phyloP scores from a whole-genome alignment of 208 protist genomes.

The Leishmania tropica region DNA sequence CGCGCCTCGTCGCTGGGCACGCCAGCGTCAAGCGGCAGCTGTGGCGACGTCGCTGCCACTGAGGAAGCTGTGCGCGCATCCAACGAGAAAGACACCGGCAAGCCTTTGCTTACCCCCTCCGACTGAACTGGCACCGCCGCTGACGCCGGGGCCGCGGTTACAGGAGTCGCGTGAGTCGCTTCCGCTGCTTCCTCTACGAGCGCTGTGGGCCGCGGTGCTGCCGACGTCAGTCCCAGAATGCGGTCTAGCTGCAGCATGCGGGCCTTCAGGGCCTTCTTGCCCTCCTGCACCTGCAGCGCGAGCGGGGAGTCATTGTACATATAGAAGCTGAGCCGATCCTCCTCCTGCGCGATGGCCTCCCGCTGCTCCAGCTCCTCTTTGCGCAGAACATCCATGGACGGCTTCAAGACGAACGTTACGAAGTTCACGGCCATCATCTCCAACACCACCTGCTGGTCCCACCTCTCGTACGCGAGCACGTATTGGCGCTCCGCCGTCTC shows the following conservation, averaged over 20 bases:
- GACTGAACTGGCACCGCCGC: not conserved
- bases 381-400: conserved; percentile 66
- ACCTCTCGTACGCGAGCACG: conserved; percentile 53
- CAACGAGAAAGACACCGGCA: not conserved
- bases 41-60: not conserved
- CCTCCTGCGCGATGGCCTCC: conserved; percentile 39
- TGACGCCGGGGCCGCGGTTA: not conserved
- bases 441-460: conserved; percentile 55
- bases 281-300: conserved; percentile 32
- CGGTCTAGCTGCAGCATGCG: conserved; percentile 49
- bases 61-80: not conserved
- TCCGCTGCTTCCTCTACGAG: not conserved
- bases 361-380: conserved; percentile 43
- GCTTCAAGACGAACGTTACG: conserved; percentile 76
- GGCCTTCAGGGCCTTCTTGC: conserved; percentile 38
- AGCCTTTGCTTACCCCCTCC: not conserved
- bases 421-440: conserved; percentile 85
- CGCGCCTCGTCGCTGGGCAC: conserved; percentile 39
- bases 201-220: not conserved
- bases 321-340: conserved; percentile 61
- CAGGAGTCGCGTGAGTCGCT: not conserved
- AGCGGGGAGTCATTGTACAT: conserved; percentile 51
- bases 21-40: not conserved
- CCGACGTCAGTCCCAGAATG: conserved; percentile 8
- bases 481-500: conserved; percentile 56